Percentiles rank a stretch among this genome's conserved stretches.
These are phyloP conservation scores for Imleria badia DNA, from an alignment of 768 basidiomycete genomes.

Conservation along the genomic window DNA sequence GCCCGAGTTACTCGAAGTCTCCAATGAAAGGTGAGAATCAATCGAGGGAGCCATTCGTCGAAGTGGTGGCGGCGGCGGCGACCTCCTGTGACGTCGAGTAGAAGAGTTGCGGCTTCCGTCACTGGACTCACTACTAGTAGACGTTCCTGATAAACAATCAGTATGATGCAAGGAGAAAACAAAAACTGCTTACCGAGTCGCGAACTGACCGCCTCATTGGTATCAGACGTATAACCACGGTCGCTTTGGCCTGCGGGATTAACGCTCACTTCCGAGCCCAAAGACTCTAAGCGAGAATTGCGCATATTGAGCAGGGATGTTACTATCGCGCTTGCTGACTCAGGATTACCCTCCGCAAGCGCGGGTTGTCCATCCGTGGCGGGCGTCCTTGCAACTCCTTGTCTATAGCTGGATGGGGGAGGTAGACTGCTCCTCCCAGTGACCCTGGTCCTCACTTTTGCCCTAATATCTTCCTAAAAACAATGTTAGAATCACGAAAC, in stretches of 20 bases:
- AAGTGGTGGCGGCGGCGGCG: not conserved
- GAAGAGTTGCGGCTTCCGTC: not conserved
- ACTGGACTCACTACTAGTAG: not conserved
- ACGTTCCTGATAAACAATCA: not conserved
- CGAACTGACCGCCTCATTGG: not conserved
- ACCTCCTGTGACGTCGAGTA: not conserved
- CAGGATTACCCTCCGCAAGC: not conserved
- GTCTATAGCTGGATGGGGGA: not conserved
- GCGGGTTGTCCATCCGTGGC: not conserved
- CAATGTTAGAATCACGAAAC: not conserved
- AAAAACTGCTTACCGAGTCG: conserved; percentile 2
- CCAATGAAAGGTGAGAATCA: not conserved
- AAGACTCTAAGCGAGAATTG: not conserved
- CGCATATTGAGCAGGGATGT: not conserved
- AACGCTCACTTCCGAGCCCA: not conserved
- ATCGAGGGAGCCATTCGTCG: not conserved
- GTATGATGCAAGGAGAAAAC: not conserved
- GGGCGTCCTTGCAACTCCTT: not conserved
- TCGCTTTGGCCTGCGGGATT: not conserved
- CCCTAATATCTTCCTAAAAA: conserved; percentile 3
- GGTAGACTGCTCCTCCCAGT: not conserved
- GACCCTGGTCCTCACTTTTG: conserved; percentile 1
- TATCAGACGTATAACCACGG: not conserved
- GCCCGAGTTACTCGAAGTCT: not conserved
- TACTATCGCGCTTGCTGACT: not conserved